phyloP scores from a whole-genome alignment of 2,329 filamentous ascomycete species.

The Ascosphaera apis region DNA sequence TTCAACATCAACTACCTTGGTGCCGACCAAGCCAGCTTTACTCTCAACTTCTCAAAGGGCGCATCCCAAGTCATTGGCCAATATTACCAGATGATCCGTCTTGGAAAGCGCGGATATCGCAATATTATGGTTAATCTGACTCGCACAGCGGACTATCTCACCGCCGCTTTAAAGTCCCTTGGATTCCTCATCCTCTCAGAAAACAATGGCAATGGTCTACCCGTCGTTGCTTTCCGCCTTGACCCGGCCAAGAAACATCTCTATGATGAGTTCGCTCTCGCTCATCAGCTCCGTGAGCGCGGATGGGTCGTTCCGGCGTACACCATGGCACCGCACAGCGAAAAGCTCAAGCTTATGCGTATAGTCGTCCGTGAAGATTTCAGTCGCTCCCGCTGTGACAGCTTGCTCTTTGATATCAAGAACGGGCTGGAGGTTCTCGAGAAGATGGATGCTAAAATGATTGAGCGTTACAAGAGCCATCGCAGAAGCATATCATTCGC shows the following conservation, averaged over 20 bases:
- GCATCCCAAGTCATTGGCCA: conserved; percentile 88
- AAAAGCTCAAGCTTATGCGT: conserved; percentile 70
- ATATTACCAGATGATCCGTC: conserved; percentile 90
- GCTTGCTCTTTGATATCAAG: conserved; percentile 56
- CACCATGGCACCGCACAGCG: conserved; percentile 80
- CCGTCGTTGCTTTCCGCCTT: conserved; percentile 74
- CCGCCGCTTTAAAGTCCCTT: conserved; percentile 44
- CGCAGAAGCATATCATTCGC: conserved; percentile 30
- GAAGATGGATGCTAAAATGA: conserved; percentile 46
- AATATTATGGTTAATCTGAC: conserved; percentile 90
- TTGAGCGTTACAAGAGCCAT: conserved; percentile 33
- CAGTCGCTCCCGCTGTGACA: conserved; percentile 56
- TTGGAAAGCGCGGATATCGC: conserved; percentile 79
- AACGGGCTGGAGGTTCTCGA: conserved; percentile 48
- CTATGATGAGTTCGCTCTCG: conserved; percentile 56
- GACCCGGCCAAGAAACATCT: conserved; percentile 28
- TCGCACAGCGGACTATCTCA: conserved; percentile 68
- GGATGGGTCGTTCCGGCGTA: conserved; percentile 92
- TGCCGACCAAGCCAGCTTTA: conserved; percentile 86
- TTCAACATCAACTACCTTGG: conserved; percentile 99
- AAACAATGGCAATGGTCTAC: conserved; percentile 52
- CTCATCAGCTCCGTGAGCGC: conserved; percentile 64
- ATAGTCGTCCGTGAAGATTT: conserved; percentile 90
- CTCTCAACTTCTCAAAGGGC: conserved; percentile 91
- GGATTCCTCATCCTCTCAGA: conserved; percentile 81